These are phyloP conservation scores for Raffaelea arxii DNA, from an alignment of 2,329 filamentous ascomycete species.

Conservation along the genomic window DNA sequence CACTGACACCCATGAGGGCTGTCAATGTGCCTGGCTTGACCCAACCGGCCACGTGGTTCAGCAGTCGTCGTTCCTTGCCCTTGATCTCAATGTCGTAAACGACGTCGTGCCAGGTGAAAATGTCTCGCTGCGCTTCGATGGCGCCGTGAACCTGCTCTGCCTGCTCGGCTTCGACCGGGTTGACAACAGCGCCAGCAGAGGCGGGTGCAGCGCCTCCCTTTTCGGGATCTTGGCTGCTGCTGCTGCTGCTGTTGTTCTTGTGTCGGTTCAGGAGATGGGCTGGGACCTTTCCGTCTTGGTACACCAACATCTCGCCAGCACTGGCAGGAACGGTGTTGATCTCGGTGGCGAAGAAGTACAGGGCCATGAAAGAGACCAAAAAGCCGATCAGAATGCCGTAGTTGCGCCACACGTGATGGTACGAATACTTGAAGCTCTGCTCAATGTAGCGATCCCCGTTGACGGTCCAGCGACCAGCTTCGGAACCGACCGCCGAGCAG, in stretches of 20 bases:
- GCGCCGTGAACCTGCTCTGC: background rate
- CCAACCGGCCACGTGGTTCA: slow-evolving; percentile 84
- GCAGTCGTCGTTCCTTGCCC: slow-evolving; percentile 61
- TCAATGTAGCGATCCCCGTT: slow-evolving; percentile 48
- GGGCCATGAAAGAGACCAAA: slow-evolving; percentile 46
- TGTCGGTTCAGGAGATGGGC: slow-evolving; percentile 53
- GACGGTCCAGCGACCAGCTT: slow-evolving; percentile 40
- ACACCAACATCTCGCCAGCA: slow-evolving; percentile 7
- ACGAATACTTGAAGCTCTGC: slow-evolving; percentile 47
- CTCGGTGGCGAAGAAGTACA: slow-evolving; percentile 40
- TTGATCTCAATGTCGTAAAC: slow-evolving; percentile 75
- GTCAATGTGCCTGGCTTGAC: slow-evolving; percentile 87
- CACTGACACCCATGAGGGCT: slow-evolving; percentile 85
- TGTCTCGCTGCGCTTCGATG: slow-evolving; percentile 54
- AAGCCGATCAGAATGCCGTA: slow-evolving; percentile 48
- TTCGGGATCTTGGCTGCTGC: slow-evolving; percentile 1
- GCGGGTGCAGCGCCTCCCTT: background rate
- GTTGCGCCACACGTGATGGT: slow-evolving; percentile 55
- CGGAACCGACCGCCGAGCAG: slow-evolving; percentile 50
- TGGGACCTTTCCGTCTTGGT: slow-evolving; percentile 35
- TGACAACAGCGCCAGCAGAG: background rate
- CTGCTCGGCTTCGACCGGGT: background rate
- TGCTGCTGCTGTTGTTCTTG: background rate
- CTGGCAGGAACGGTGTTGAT: slow-evolving; percentile 21
- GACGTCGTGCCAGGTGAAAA: slow-evolving; percentile 80